Base-by-base conservation (phyloP, 352 stramenopile genomes). In the Globisporangium parvum region DNA sequence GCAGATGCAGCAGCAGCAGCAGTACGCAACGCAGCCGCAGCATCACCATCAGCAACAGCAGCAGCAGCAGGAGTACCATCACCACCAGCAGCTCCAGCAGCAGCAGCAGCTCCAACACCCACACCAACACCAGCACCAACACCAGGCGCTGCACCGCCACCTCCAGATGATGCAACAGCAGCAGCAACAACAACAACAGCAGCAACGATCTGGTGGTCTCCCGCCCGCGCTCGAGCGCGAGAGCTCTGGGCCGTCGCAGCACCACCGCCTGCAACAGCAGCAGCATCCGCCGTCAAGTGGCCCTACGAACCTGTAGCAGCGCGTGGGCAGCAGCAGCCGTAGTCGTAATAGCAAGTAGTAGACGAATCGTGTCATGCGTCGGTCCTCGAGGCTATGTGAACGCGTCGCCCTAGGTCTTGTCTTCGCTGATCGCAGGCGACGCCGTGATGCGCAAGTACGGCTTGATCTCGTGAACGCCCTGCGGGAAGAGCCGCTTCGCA, bases 391-490 rank as follows among this genome's bases (percentile, higher is more conserved):
- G 26, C 26, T 31, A 6, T 53, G 40, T 67, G 31, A 28, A 54
- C 26, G 39, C 23, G 41, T 24, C 53, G 14, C 41, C 18, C 40
- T 63, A 84, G 46, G n/a, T 24, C n/a, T 75, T 78, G 33, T 93
- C 78, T 23, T 70, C 70, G 23, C 47, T 77, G 59, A 89, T 73
- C 10, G 77, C 71, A 3, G 83, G 79, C 46, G 79, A 88, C 28
- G 79, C 76, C 3, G 83, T 90, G 52, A 93, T 78, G 51, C 81
- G 76, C 31, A 86, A 60, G 58, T 91, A 94, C 14, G 76, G 66
- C 57, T 87, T 91, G 63, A 93, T 88, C 59, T 91, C 81, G 66
- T 92, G 80, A 51, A 87, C 85, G 45, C 83, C 83, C 51, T 90
- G 74, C 23, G 80, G 77, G 42, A 93, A 93, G 31, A 93, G 63